Base-by-base conservation (phyloP, 768 basidiomycete species). In the Suillus spraguei region DNA sequence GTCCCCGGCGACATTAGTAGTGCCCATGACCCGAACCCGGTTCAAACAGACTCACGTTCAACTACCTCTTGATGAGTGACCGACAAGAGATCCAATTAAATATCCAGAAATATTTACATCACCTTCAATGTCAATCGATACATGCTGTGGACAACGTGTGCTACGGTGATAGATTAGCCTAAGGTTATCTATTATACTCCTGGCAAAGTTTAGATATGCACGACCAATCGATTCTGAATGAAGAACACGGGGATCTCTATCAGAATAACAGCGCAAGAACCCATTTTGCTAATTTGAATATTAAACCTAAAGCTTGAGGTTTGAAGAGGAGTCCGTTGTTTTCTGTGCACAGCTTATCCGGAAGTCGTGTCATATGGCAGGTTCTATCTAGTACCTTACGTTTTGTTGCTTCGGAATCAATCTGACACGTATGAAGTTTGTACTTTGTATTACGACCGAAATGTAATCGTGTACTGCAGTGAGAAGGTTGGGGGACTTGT, bases 311-410 rank as follows among this genome's bases (percentile, higher is more conserved):
- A 24, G 32, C 20, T 33, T 52, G 52, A 20, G 13, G 52, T 22
- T 47, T 47, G 47, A 47, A 47, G 13, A 24, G 22, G 41, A 42
- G 14, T 22, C 17, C 33, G 17, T 10, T 11, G 17, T 13, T 10
- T 50, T 50, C 24, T 28, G 4, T 53, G 50, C 52, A 53, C 6
- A 53, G 52, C 52, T 33, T 53, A 53, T 53, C 50, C 10, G 17
- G 32, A 17, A 52, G 49, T 50, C 5, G 32, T 33, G 28, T 33
- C 50, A 52, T 52, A 33, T 33, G 17, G 2, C 28, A 9, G 28
- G 8, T 28, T 50, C 50, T 52, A 28, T 32, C 16, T 20, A n/a
- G 5, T 39, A 49, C 17, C 28, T 52, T 52, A 32, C 50, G 28
- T 52, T 52, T 32, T 4, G 28, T 28, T 28, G 28, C 28, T 28